Evolutionary conservation across 2,329 filamentous ascomycete genomes (phyloP).

Genomic region (Fusarium pilosicola): DNA sequence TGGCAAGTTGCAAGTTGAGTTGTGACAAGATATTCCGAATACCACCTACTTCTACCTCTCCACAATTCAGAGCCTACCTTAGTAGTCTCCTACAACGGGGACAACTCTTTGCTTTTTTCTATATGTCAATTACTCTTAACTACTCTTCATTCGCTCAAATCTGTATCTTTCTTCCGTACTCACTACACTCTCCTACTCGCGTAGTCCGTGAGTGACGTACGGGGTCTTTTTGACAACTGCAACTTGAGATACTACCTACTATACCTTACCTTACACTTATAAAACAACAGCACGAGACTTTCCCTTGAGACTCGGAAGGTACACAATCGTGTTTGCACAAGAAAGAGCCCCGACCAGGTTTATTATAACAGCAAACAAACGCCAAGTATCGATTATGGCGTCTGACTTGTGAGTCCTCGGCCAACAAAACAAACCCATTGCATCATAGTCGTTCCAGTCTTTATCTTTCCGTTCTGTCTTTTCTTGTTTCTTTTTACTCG

Average conservation of each 20-base stretch:
- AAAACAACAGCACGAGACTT: background rate
- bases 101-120: background rate
- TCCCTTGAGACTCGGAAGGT: background rate
- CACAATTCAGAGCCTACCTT: slow-evolving; percentile 1
- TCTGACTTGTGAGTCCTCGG: slow-evolving; percentile 21
- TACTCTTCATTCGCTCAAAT: background rate
- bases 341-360: background rate
- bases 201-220: slow-evolving; percentile 5
- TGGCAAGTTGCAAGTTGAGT: background rate
- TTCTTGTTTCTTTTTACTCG: background rate
- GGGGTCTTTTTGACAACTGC: background rate
- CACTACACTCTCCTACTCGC: background rate
- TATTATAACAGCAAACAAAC: slow-evolving; percentile 24
- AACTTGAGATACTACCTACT: background rate
- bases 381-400: slow-evolving; percentile 16
- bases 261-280: background rate
- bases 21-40: background rate
- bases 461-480: background rate
- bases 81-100: background rate
- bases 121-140: background rate
- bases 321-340: slow-evolving; percentile 15
- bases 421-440: slow-evolving; percentile 1
- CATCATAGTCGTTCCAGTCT: background rate
- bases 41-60: slow-evolving; percentile 4
- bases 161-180: no score